A percentile compares a stretch with the other conserved stretches of the same genome.
Conservation (phyloP, 768 basidiomycete species). For the Suillus subluteus region DNA sequence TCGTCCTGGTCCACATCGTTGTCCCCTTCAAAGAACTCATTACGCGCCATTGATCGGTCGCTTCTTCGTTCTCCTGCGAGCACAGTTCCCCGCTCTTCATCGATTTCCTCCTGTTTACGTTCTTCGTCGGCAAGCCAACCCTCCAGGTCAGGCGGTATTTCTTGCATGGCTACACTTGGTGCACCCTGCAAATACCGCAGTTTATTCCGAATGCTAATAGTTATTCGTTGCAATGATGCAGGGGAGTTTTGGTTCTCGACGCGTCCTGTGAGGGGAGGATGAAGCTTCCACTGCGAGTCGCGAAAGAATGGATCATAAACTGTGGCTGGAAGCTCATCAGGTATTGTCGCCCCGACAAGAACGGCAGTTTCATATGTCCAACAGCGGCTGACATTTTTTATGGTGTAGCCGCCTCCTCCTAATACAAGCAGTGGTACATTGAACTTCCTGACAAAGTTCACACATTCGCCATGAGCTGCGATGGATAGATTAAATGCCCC, state of each 20-base stretch:
- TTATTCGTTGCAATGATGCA: conserved; percentile 82
- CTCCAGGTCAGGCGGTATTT: conserved; percentile 91
- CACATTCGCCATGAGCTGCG: conserved; percentile 97
- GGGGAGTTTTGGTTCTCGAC: conserved; percentile 93
- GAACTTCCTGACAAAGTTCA: conserved; percentile 94
- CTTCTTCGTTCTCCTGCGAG: conserved; percentile 53
- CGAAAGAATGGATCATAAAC: conserved; percentile 93
- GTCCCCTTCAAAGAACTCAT: conserved; percentile 78
- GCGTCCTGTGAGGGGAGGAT: conserved; percentile 88
- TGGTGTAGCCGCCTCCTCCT: conserved; percentile 96
- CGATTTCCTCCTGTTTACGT: conserved; percentile 64
- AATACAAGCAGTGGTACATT: conserved; percentile 88
- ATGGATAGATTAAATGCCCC: conserved; percentile 98
- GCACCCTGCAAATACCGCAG: conserved; percentile 92
- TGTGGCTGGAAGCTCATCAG: conserved; percentile 86
- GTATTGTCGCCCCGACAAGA: conserved; percentile 79
- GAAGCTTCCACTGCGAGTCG: conserved; percentile 90
- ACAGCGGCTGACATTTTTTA: conserved; percentile 96
- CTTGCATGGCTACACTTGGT: conserved; percentile 95
- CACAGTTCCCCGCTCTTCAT: conserved; percentile 65
- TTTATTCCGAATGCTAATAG: conserved; percentile 84
- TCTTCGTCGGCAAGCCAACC: conserved; percentile 78
- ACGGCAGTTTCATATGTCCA: conserved; percentile 99
- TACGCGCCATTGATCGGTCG: conserved; percentile 57
- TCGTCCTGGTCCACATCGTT: conserved; percentile 61